Evolutionary conservation across 2,329 filamentous ascomycete genomes (phyloP), one percentile per base, ranked within the genome.

Genomic region (Aspergillus japonicus): DNA sequence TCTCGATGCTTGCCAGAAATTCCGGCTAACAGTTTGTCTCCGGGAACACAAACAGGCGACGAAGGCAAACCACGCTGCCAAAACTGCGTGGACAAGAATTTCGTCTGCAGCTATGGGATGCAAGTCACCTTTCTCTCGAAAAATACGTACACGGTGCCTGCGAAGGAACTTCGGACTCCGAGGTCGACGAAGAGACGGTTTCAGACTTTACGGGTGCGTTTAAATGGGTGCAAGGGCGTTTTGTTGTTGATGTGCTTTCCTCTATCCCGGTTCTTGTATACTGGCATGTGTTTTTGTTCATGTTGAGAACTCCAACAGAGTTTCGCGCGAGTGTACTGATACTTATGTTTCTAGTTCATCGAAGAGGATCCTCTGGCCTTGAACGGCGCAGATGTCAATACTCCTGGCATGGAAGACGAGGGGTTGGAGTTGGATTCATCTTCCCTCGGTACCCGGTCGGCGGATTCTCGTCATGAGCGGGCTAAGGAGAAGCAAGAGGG

Each of bases 11-110:
- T 10, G 26, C 7, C 7, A 8, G 39, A 7, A 26, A 39, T 35
- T 33, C 35, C 50, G 54, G 59, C 19, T 24, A 33, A n/a, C 3
- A 35, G 26, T 23, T 16, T 23, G 5, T 42, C 8, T 12, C 10
- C 10, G n/a, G 4, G n/a, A 24, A 33, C 26, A 29, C 26, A 29
- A 29, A 21, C 58, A 83, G 81, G 82, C 60, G 82, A 84, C 59
- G 82, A 84, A 69, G 70, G 70, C 14, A 83, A 81, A 63, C 82
- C 82, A 4, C 68, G 69, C 2, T 85, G 82, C 48, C 77, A 75
- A 48, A 80, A 81, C 62, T 84, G 82, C 59, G 67, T 76, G 16
- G 72, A 75, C 1, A 78, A 81, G 35, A 76, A 76, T 8, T 77
- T 82, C 31, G 74, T 80, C 47, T 84, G 82, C 67, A 75, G 77